Percentiles rank a stretch among this genome's conserved stretches.
Evolutionary conservation across 78 protist genomes (phyloP).

Genomic region (Dictyostelium purpureum): DNA sequence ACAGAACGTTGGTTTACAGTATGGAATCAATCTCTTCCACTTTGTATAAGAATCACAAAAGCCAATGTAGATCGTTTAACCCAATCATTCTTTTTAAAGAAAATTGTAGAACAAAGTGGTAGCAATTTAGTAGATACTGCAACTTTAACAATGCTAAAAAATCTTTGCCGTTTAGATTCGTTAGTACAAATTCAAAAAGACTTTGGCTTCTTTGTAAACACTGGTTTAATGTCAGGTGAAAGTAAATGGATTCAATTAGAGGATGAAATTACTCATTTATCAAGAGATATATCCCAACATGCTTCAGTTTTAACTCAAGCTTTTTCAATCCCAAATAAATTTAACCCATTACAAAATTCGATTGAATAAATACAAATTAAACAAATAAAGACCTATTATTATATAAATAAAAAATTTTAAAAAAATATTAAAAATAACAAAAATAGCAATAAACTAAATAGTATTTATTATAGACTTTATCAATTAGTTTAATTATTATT

Average conservation of each 20-base stretch:
- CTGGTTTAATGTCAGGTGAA: constrained; percentile 8
- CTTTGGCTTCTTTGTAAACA: constrained; percentile 17
- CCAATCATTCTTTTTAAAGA: constrained; percentile 47
- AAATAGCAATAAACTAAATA: background rate
- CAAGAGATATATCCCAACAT: constrained; percentile 31
- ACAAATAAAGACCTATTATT: no score
- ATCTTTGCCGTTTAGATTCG: constrained; percentile 51
- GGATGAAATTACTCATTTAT: constrained; percentile 43
- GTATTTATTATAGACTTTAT: background rate
- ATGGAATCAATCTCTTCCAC: constrained; percentile 26
- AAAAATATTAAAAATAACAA: background rate
- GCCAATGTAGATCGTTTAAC: constrained; percentile 69
- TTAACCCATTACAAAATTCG: constrained; percentile 4
- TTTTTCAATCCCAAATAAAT: constrained; percentile 44
- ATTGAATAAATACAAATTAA: background rate
- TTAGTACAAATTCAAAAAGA: constrained; percentile 60
- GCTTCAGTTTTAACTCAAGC: constrained; percentile 1
- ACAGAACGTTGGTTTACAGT: constrained; percentile 26
- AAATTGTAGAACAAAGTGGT: background rate
- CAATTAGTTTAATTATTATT: no score
- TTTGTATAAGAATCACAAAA: constrained; percentile 1
- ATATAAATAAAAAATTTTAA: no score
- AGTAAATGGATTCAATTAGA: constrained; percentile 44
- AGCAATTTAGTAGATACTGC: background rate
- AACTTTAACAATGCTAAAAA: constrained; percentile 25